Evolutionary conservation across 1,284 basidiomycete genomes (phyloP).

Genomic region (Agroathelia rolfsii): DNA sequence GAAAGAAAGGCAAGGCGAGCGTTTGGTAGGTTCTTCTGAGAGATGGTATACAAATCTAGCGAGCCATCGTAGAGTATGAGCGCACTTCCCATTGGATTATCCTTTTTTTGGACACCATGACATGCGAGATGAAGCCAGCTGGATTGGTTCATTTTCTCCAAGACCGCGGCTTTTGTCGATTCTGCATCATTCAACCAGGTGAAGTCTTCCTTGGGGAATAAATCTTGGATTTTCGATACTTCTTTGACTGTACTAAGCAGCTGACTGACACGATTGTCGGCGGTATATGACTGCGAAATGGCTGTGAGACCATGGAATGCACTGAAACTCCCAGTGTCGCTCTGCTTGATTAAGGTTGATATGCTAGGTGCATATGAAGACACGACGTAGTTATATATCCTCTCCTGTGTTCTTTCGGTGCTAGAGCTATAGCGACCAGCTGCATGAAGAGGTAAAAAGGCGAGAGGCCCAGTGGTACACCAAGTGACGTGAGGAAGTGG

Average conservation of each 20-base stretch:
- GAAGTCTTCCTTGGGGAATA: constrained; percentile 1
- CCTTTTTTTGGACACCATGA: constrained; percentile 17
- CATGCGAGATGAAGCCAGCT: constrained; percentile 21
- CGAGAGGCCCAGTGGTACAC: constrained; percentile 22
- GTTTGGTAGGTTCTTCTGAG: constrained; percentile 14
- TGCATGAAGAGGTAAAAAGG: constrained; percentile 24
- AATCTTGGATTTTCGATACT: constrained; percentile 1
- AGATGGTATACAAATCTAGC: constrained; percentile 19
- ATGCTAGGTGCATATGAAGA: constrained; percentile 20
- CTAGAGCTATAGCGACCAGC: constrained; percentile 18
- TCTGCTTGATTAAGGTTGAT: too few species aligned
- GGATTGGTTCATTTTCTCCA: constrained; percentile 12
- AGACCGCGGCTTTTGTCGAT: constrained; percentile 13
- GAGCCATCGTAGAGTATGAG: constrained; percentile 16
- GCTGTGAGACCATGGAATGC: constrained; percentile 9
- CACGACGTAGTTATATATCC: constrained; percentile 12
- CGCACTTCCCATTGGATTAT: constrained; percentile 15
- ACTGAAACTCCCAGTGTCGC: too few species aligned
- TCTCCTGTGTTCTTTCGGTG: constrained; percentile 1
- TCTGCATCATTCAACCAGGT: constrained; percentile 9
- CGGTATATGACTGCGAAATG: constrained; percentile 4
- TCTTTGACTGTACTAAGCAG: constrained; percentile 6
- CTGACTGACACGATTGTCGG: not conserved
- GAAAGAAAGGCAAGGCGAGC: constrained; percentile 28
- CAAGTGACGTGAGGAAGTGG: constrained; percentile 19